These are phyloP conservation scores for Gautieria morchelliformis DNA, from an alignment of 768 basidiomycete genomes.

Conservation along the genomic window DNA sequence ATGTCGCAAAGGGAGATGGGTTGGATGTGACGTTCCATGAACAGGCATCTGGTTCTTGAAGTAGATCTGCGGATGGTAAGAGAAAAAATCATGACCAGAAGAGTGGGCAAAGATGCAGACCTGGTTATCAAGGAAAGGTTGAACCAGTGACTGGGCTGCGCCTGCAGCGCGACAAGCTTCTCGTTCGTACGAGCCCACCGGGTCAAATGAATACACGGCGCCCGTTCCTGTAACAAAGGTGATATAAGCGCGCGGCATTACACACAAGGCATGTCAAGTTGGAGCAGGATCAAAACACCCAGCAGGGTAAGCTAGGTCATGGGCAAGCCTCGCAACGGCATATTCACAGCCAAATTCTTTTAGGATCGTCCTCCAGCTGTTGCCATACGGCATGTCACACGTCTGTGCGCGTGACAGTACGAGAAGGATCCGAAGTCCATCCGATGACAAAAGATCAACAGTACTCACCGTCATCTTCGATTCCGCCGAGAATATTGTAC, in stretches of 20 bases:
- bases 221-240: conserved; percentile 59
- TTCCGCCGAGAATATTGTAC: conserved; percentile 91
- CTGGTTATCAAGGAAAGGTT: conserved; percentile 98
- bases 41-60: conserved; percentile 89
- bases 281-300: neutral
- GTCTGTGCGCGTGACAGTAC: conserved; percentile 1
- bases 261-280: neutral
- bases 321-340: too few species aligned
- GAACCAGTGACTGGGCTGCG: conserved; percentile 86
- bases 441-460: neutral
- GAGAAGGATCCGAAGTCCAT: conserved; percentile 6
- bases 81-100: too few species aligned
- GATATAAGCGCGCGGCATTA: neutral
- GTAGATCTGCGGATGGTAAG: conserved; percentile 63
- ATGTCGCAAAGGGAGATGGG: conserved; percentile 68
- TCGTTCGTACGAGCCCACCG: conserved; percentile 96
- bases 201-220: conserved; percentile 99
- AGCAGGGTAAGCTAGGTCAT: too few species aligned
- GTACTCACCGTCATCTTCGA: conserved; percentile 87
- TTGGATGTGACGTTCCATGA: conserved; percentile 63
- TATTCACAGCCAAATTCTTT: too few species aligned
- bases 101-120: conserved; percentile 33
- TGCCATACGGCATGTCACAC: too few species aligned
- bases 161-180: conserved; percentile 95
- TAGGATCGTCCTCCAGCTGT: too few species aligned